Evolutionary conservation across 805 yeast species (phyloP), one percentile per base, ranked within the genome.

Genomic region (Saturnispora ahearnii): DNA sequence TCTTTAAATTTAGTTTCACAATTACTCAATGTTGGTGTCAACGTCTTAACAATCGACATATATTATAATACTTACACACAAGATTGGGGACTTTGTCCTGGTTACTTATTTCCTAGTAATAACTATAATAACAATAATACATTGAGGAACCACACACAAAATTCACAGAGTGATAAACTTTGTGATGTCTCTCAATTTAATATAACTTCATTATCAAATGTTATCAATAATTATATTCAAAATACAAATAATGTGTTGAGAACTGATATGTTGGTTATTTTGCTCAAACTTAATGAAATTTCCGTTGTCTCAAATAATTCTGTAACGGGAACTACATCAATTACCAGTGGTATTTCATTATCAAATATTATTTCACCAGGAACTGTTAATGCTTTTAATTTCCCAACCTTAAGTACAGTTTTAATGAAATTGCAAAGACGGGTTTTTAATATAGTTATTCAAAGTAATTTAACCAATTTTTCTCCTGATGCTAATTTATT

Each of bases 81-180:
- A 9, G 66, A 63, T 50, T 81, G 84, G 78, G 82, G 79, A 55
- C 60, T 81, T 3, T 81, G 86, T 55, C 83, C 85, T 2, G 29
- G 40, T 5, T 26, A 38, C 12, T 33, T 33, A 18, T 9, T 54
- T 13, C 10, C 18, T 4, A 15, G 6, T 10, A 41, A 48, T 10
- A 22, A 37, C 3, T 11, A 29, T 1, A 70, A 72, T n/a, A 37
- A 5, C n/a, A 2, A 63, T 66, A 38, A 11, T 12, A 9, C 26
- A 10, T 11, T 7, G 4, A 3, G 24, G 13, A 38, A 38, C 11
- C 42, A 38, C 22, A 70, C 6, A 41, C 52, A 2, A 67, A 72
- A 49, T 22, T 18, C 45, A 6, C 6, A 21, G 7, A 36, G 13
- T 6, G n/a, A 36, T 1, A 10, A 12, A 2, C 21, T 32, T 18